Evolutionary conservation across 2,329 filamentous ascomycete species (phyloP).

Genomic region (Hypoxylon sp.): DNA sequence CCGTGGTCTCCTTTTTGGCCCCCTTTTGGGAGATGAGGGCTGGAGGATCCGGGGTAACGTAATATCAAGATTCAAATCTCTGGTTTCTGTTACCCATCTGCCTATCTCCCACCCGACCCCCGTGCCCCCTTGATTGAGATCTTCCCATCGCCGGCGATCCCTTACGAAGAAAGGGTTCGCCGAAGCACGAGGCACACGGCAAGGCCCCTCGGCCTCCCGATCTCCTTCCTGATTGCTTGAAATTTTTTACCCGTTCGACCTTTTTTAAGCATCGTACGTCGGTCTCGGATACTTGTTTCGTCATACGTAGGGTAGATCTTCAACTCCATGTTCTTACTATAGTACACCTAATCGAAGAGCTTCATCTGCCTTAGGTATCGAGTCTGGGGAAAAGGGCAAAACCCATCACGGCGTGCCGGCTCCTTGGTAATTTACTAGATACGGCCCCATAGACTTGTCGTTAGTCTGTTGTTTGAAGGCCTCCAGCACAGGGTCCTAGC

Average conservation of each 20-base stretch:
- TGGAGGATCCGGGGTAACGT: constrained; percentile 4
- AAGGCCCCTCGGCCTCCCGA: too few species aligned
- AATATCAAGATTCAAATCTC: constrained; percentile 28
- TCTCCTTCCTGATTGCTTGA: too few species aligned
- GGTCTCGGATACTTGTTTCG: constrained; percentile 19
- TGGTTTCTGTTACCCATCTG: too few species aligned
- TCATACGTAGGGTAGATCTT: constrained; percentile 26
- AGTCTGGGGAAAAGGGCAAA: neutral
- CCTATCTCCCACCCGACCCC: too few species aligned
- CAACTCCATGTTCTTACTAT: constrained; percentile 6
- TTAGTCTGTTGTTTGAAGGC: constrained; percentile 29
- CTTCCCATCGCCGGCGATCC: constrained; percentile 33
- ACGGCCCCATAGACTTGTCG: constrained; percentile 6
- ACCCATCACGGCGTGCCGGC: neutral
- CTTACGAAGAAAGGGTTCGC: constrained; percentile 23
- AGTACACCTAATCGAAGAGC: constrained; percentile 20
- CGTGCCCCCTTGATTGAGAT: constrained; percentile 37
- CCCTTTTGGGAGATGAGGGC: constrained; percentile 13
- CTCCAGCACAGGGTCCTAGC: constrained; percentile 21
- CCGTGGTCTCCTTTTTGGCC: constrained; percentile 18
- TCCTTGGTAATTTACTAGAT: neutral
- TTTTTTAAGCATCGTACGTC: constrained; percentile 20
- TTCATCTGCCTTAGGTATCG: constrained; percentile 12
- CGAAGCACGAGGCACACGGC: constrained; percentile 30
- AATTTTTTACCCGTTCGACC: constrained; percentile 1